phyloP scores from a whole-genome alignment of 2,329 filamentous ascomycete genomes.

The Lecanicillium sp. region DNA sequence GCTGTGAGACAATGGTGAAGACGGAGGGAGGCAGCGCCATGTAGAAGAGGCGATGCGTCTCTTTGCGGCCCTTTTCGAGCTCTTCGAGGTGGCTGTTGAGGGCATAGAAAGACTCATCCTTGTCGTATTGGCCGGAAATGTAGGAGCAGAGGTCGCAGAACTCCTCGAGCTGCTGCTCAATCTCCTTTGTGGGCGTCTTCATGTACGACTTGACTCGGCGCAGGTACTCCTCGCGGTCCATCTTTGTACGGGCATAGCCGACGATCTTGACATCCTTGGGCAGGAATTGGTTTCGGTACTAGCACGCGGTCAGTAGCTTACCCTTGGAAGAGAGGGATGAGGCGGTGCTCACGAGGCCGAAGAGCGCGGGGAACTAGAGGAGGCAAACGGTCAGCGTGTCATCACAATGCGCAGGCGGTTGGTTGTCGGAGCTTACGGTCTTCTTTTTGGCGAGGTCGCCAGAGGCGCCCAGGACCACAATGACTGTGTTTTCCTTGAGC shows the following conservation, averaged over 20 bases:
- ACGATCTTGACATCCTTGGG: conserved; percentile 94
- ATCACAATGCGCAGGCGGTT: conserved; percentile 13
- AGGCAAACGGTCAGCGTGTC: conserved; percentile 14
- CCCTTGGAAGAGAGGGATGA: background rate
- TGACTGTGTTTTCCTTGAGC: conserved; percentile 97
- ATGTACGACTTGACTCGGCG: conserved; percentile 95
- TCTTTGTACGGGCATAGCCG: conserved; percentile 98
- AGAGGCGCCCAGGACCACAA: conserved; percentile 92
- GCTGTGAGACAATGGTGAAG: conserved; percentile 95
- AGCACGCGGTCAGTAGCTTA: conserved; percentile 9
- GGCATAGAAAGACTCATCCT: conserved; percentile 85
- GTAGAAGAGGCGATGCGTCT: conserved; percentile 94
- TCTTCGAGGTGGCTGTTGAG: conserved; percentile 81
- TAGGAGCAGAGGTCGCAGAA: conserved; percentile 88
- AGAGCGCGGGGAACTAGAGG: conserved; percentile 83
- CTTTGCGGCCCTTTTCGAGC: conserved; percentile 72
- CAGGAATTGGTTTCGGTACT: conserved; percentile 99
- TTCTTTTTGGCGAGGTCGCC: conserved; percentile 99
- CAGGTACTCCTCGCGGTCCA: conserved; percentile 95
- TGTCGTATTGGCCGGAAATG: conserved; percentile 94
- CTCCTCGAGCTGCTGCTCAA: conserved; percentile 88
- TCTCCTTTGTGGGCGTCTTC: conserved; percentile 96
- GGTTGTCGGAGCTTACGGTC: conserved; percentile 57
- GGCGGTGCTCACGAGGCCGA: conserved; percentile 73
- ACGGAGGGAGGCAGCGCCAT: conserved; percentile 98